phyloP scores from a whole-genome alignment of 495 filamentous ascomycete species.

The Hypoxylon crocopeplum region DNA sequence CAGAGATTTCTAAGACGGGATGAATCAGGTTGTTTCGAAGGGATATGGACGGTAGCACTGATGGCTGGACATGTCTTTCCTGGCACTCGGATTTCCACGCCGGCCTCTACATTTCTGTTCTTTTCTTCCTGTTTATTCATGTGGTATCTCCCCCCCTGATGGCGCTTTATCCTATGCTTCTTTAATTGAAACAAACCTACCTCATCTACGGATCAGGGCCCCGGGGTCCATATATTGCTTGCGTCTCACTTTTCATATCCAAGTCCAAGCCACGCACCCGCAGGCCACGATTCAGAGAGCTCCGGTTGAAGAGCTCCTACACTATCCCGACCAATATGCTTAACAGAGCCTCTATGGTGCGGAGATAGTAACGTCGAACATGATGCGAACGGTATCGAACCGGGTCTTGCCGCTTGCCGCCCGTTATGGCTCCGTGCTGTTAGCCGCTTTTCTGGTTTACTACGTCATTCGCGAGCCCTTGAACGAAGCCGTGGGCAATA shows the following conservation, averaged over 20 bases:
- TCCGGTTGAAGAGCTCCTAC: constrained; percentile 26
- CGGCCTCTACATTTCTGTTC: constrained; percentile 8
- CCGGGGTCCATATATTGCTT: constrained; percentile 30
- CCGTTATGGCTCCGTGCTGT: constrained; percentile 36
- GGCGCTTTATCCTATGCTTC: constrained; percentile 12
- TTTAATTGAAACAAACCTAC: constrained; percentile 30
- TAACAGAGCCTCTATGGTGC: constrained; percentile 17
- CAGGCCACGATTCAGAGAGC: constrained; percentile 25
- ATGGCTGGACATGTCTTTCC: constrained; percentile 10
- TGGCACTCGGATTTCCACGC: constrained; percentile 2
- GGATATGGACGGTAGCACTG: constrained; percentile 13
- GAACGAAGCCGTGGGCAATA: constrained; percentile 20
- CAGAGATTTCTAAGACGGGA: constrained; percentile 4
- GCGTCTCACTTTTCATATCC: constrained; percentile 29
- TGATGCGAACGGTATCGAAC: constrained; percentile 42
- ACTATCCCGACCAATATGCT: constrained; percentile 37
- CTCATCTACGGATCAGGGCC: constrained; percentile 11
- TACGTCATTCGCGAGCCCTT: constrained; percentile 39
- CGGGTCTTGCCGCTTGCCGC: constrained; percentile 36
- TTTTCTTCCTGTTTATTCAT: constrained; percentile 23
- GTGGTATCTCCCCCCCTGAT: constrained; percentile 27
- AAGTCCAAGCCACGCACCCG: constrained; percentile 5
- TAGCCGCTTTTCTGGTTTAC: constrained; percentile 39
- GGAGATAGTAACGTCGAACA: constrained; percentile 37
- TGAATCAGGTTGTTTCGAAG: constrained; percentile 9